Evolutionary conservation across 306 rosid species (phyloP).

Genomic region (Fragaria vesca): DNA sequence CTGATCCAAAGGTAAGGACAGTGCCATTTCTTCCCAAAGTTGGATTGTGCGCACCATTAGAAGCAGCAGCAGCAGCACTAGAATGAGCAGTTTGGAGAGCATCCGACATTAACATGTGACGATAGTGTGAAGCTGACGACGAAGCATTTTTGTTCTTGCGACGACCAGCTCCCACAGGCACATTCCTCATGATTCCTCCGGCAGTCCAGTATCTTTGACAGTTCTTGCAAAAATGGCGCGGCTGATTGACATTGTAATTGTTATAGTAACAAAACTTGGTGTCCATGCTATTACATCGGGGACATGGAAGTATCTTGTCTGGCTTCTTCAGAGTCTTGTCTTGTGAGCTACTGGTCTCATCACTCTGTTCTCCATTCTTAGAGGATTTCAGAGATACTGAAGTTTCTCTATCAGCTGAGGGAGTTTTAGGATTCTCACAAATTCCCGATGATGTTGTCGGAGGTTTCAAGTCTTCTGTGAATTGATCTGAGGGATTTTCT

Average conservation of each 20-base stretch:
- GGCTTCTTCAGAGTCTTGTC: constrained; percentile 67
- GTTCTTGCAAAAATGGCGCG: constrained; percentile 89
- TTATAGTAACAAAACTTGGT: constrained; percentile 88
- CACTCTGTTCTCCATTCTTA: constrained; percentile 52
- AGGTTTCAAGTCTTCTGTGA: constrained; percentile 40
- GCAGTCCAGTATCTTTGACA: constrained; percentile 96
- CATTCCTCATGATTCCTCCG: constrained; percentile 83
- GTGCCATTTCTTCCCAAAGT: constrained; percentile 43
- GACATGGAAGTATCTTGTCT: constrained; percentile 72
- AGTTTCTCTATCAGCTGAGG: constrained; percentile 47
- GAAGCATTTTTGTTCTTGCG: constrained; percentile 70
- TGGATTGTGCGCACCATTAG: constrained; percentile 42
- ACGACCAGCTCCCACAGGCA: constrained; percentile 86
- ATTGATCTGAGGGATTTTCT: constrained; percentile 36
- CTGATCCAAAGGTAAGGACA: constrained; percentile 61
- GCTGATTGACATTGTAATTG: constrained; percentile 84
- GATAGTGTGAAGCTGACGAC: constrained; percentile 41
- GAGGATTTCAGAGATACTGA: constrained; percentile 38
- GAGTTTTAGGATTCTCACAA: constrained; percentile 46
- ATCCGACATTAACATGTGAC: constrained; percentile 47
- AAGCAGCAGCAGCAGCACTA: constrained; percentile 27
- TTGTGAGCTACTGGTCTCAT: constrained; percentile 46
- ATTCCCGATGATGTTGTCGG: constrained; percentile 41
- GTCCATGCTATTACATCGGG: constrained; percentile 86
- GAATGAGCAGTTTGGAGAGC: constrained; percentile 39